phyloP scores from a whole-genome alignment of 2,329 filamentous ascomycete species.

The Albifimbria verrucaria region DNA sequence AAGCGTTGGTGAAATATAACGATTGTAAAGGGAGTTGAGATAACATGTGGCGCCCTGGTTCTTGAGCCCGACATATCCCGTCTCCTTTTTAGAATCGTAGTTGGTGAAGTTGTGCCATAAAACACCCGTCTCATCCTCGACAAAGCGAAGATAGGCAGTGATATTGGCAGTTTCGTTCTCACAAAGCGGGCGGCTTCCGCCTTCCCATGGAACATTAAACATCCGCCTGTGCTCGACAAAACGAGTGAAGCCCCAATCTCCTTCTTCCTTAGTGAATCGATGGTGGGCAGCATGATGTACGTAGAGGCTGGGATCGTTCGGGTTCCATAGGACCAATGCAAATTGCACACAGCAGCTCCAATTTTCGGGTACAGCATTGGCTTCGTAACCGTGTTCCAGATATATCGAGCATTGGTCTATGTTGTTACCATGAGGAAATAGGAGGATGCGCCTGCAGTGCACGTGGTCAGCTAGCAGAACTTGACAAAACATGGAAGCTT shows the following conservation, averaged over 20 bases:
- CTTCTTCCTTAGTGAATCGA: constrained; percentile 92
- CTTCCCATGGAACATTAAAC: constrained; percentile 76
- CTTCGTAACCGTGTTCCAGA: constrained; percentile 87
- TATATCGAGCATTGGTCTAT: constrained; percentile 94
- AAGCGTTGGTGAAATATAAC: constrained; percentile 84
- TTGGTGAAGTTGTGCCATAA: constrained; percentile 89
- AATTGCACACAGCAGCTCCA: constrained; percentile 98
- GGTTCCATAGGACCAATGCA: constrained; percentile 89
- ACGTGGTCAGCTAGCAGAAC: constrained; percentile 15
- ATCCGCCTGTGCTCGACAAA: constrained; percentile 87
- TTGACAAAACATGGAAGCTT: not conserved
- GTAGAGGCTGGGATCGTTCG: constrained; percentile 83
- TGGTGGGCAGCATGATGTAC: constrained; percentile 84
- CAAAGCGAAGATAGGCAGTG: constrained; percentile 76
- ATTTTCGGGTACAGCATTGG: constrained; percentile 73
- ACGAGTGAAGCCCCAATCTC: constrained; percentile 98
- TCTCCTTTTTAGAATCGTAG: constrained; percentile 99
- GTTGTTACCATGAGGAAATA: constrained; percentile 94
- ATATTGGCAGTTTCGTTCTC: constrained; percentile 76
- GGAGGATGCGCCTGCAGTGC: constrained; percentile 88
- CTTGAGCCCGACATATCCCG: constrained; percentile 91
- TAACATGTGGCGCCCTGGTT: constrained; percentile 96
- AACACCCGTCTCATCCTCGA: constrained; percentile 85
- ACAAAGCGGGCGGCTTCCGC: constrained; percentile 64
- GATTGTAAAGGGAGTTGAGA: constrained; percentile 82